Base-by-base conservation (phyloP, 2,329 filamentous ascomycete species). In the Shiraia bambusicola region DNA sequence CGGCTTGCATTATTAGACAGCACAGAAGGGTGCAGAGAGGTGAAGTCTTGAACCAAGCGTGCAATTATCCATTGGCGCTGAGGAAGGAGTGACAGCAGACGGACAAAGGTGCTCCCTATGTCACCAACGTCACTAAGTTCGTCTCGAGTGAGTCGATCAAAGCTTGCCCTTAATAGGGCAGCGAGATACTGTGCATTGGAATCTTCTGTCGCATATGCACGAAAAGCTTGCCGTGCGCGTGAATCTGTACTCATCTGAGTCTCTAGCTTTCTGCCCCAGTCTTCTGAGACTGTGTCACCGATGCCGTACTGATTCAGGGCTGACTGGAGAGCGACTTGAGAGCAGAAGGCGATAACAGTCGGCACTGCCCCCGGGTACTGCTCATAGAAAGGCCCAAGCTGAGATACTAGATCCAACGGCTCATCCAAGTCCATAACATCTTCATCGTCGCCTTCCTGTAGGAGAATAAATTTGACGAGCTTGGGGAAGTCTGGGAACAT, bases 191-290 rank as follows among this genome's bases (percentile, higher is more conserved):
- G 47, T 17, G 61, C 58, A 50, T 69, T 67, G 19, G 63, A 47
- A 25, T 64, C 56, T 14, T 58, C 47, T 14, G 59, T 49, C 6
- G 67, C 56, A 48, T 84, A 81, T 1, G 61, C 58, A 40, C 76
- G 78, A 40, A 90, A 76, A 5, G 76, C 76, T 17, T 76, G 67
- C 28, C 88, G 78, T 9, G 82, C 81, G 32, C 76, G 72, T 43
- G 85, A 76, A 58, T 92, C 86, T 4, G 84, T 87, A 28, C 82
- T 78, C 22, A 93, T 75, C 6, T 86, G 76, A 1, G 83, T 80
- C 52, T 91, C 86, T 2, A 97, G 74, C 52, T 86, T 85, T 32
- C 84, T 77, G 62, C 90, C 86, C 93, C 93, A 97, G 49, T 92
- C 87, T 32, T 86, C 82, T 53, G 92, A 86, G 16, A 89, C 66